These are phyloP conservation scores for Cystobasidium ongulense DNA, from an alignment of 768 basidiomycete species.

Conservation along the genomic window DNA sequence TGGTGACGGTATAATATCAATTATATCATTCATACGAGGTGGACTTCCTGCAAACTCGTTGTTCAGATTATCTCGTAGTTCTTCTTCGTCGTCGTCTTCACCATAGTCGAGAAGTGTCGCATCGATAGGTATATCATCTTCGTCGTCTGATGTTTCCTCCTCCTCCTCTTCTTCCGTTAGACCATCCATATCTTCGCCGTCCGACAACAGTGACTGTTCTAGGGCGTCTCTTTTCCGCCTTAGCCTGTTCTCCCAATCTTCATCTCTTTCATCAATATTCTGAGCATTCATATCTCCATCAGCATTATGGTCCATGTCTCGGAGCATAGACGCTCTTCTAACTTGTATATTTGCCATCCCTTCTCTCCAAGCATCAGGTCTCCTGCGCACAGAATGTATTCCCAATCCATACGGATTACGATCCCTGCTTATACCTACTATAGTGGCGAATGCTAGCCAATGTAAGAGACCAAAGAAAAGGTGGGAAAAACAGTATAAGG, in stretches of 20 bases:
- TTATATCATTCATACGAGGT: conserved; percentile 1
- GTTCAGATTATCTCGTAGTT: neutral
- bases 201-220: neutral
- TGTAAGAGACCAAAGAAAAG: conserved; percentile 25
- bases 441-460: conserved; percentile 25
- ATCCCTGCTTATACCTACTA: conserved; percentile 8
- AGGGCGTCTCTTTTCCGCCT: neutral
- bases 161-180: neutral
- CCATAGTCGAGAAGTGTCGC: neutral
- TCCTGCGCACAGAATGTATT: neutral
- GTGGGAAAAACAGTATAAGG: conserved; percentile 17
- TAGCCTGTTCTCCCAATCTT: conserved; percentile 4
- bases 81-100: conserved; percentile 1
- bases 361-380: conserved; percentile 11
- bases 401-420: conserved; percentile 28
- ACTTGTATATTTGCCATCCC: conserved; percentile 4
- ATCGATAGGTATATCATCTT: conserved; percentile 24
- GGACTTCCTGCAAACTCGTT: neutral
- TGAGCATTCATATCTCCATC: neutral
- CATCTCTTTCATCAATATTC: neutral
- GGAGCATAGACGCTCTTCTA: neutral
- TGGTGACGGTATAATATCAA: conserved; percentile 28
- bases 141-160: conserved; percentile 11
- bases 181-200: neutral
- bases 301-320: neutral